Percentiles rank a stretch among this genome's conserved stretches.
These are phyloP conservation scores for Chaetomidium leptoderma DNA, from an alignment of 495 filamentous ascomycete genomes.

Conservation along the genomic window DNA sequence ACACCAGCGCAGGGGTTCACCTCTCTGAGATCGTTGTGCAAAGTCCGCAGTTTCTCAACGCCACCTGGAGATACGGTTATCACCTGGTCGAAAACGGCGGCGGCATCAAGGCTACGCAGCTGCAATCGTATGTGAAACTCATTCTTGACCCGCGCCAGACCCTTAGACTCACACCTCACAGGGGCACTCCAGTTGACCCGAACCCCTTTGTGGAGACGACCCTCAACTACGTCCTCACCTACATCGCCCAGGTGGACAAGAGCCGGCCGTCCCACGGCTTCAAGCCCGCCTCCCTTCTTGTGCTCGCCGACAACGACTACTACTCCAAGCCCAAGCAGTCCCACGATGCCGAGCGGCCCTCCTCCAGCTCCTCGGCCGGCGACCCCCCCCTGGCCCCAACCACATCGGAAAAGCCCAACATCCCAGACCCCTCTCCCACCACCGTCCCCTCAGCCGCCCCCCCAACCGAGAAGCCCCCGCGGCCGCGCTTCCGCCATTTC, in stretches of 20 bases:
- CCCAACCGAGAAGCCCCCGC: conserved; percentile 1
- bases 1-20: conserved; percentile 52
- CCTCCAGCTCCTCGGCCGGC: conserved; percentile 11
- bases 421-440: conserved; percentile 12
- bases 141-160: not conserved
- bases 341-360: conserved; percentile 39
- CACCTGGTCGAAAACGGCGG: conserved; percentile 62
- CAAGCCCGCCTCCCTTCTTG: conserved; percentile 68
- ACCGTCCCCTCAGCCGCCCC: conserved; percentile 17
- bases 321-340: conserved; percentile 55
- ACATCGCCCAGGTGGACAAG: conserved; percentile 57
- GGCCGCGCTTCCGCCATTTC: conserved; percentile 68
- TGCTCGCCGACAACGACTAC: conserved; percentile 93
- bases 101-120: conserved; percentile 71
- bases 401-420: conserved; percentile 1
- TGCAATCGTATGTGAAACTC: conserved; percentile 62
- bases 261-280: conserved; percentile 53
- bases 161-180: conserved; percentile 21
- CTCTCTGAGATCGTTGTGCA: conserved; percentile 71
- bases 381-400: not conserved
- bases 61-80: conserved; percentile 81
- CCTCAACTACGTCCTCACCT: conserved; percentile 80
- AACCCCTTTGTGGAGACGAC: conserved; percentile 93
- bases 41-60: conserved; percentile 84
- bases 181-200: conserved; percentile 33